Evolutionary conservation across 192 early-diverging fungal species (phyloP).

Genomic region (Entomortierella beljakovae): DNA sequence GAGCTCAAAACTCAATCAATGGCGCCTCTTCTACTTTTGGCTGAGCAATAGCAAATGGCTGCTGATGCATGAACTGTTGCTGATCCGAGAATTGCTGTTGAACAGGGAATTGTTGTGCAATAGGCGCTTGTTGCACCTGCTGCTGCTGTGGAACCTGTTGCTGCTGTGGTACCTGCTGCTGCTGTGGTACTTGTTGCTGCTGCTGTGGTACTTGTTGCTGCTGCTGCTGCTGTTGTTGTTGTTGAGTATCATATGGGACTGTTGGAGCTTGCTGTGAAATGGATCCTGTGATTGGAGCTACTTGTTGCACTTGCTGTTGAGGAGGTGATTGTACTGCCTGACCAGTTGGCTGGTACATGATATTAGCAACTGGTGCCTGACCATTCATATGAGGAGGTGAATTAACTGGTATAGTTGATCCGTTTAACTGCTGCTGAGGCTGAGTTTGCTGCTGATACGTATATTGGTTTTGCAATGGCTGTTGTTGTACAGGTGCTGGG

Average conservation of each 20-base stretch:
- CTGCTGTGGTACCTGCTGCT: constrained; percentile 8
- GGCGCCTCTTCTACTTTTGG: constrained; percentile 38
- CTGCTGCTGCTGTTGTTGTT: constrained; percentile 6
- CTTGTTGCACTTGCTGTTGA: background rate
- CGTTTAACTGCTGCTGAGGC: constrained; percentile 9
- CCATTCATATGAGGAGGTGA: constrained; percentile 14
- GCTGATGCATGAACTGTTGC: constrained; percentile 9
- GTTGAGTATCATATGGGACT: background rate
- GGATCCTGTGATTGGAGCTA: background rate
- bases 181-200: background rate
- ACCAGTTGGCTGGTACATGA: constrained; percentile 14
- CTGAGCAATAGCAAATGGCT: constrained; percentile 2
- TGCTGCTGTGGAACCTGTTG: constrained; percentile 19
- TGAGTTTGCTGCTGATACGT: constrained; percentile 1
- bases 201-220: constrained; percentile 18
- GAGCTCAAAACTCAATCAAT: constrained; percentile 27
- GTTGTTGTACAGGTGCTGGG: background rate
- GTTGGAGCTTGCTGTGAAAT: background rate
- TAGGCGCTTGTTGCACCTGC: constrained; percentile 11
- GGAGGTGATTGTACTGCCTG: constrained; percentile 23
- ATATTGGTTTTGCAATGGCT: constrained; percentile 10
- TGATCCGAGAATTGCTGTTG: constrained; percentile 5
- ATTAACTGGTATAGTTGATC: background rate
- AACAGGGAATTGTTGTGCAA: background rate
- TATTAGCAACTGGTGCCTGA: constrained; percentile 8